phyloP scores from a whole-genome alignment of 208 protist species.

The Spironucleus salmonicida region DNA sequence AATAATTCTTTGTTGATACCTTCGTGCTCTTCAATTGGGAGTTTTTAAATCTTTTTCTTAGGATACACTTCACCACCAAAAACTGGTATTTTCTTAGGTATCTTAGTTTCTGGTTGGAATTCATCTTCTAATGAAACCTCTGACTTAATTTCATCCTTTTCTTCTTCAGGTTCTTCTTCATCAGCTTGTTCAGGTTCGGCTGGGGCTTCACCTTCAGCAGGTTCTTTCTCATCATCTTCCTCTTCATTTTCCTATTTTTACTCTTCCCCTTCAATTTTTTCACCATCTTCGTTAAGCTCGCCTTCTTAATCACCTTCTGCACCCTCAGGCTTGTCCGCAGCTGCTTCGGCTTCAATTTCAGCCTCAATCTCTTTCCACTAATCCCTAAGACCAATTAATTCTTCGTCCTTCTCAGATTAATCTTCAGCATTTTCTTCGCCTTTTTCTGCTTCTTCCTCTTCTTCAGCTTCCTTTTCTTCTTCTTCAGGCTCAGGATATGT shows the following conservation, averaged over 20 bases:
- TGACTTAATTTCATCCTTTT: neutral
- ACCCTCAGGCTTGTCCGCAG: neutral
- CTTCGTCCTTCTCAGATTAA: neutral
- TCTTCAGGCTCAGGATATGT: conserved; percentile 3
- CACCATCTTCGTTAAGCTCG: neutral
- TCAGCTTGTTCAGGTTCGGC: neutral
- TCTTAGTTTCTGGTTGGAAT: conserved; percentile 12
- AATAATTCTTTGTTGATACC: conserved; percentile 18
- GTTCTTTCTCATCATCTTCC: neutral
- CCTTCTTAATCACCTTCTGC: neutral
- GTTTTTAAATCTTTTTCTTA: neutral
- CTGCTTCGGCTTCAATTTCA: neutral
- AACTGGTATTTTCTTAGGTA: neutral
- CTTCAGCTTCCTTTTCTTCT: neutral
- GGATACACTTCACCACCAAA: neutral
- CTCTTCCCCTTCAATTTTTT: conserved; percentile 2
- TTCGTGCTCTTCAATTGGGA: conserved; percentile 21
- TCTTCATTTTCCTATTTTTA: neutral
- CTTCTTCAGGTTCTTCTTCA: neutral
- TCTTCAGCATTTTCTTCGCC: conserved; percentile 13
- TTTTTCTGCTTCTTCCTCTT: neutral
- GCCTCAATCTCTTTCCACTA: neutral
- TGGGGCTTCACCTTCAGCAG: neutral
- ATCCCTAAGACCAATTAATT: neutral
- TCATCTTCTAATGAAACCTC: conserved; percentile 11